These are phyloP conservation scores for Hymenoscyphus infarciens DNA, from an alignment of 2,329 filamentous ascomycete species.

Conservation along the genomic window DNA sequence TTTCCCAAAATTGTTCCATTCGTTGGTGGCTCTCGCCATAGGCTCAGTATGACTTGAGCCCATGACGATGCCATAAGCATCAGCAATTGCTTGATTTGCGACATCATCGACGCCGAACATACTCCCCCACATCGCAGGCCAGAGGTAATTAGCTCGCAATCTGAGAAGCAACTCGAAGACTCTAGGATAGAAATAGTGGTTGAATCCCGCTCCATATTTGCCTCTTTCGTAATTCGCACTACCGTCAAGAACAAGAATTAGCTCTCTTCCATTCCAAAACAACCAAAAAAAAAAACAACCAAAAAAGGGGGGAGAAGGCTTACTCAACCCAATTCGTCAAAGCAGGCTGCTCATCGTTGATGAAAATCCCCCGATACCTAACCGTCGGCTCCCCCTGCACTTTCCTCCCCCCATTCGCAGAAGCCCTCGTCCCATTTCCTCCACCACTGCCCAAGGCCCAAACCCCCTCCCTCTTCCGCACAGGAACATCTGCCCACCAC, in stretches of 20 bases:
- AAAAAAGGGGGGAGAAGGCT: constrained; percentile 10
- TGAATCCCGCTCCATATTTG: constrained; percentile 44
- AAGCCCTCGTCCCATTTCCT: neutral
- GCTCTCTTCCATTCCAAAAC: neutral
- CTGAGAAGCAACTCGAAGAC: constrained; percentile 70
- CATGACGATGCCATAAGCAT: constrained; percentile 72
- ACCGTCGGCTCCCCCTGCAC: constrained; percentile 49
- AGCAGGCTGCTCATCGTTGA: constrained; percentile 59
- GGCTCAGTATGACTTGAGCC: constrained; percentile 69
- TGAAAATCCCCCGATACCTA: constrained; percentile 56
- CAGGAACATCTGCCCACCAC: neutral
- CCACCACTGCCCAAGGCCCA: neutral
- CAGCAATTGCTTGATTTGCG: constrained; percentile 63
- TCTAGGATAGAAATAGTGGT: constrained; percentile 62
- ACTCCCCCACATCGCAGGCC: constrained; percentile 68
- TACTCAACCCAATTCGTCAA: constrained; percentile 59
- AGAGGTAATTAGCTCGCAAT: constrained; percentile 69
- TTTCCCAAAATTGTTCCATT: constrained; percentile 44
- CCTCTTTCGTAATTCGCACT: constrained; percentile 44
- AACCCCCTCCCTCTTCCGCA: neutral
- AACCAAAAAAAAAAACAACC: neutral
- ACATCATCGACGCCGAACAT: constrained; percentile 72
- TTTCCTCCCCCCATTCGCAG: constrained; percentile 37
- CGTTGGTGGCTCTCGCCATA: constrained; percentile 59
- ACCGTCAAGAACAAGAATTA: constrained; percentile 1